Evolutionary conservation across 345 rosid genomes (phyloP).

Genomic region (Cardamine chenopodiifolia): DNA sequence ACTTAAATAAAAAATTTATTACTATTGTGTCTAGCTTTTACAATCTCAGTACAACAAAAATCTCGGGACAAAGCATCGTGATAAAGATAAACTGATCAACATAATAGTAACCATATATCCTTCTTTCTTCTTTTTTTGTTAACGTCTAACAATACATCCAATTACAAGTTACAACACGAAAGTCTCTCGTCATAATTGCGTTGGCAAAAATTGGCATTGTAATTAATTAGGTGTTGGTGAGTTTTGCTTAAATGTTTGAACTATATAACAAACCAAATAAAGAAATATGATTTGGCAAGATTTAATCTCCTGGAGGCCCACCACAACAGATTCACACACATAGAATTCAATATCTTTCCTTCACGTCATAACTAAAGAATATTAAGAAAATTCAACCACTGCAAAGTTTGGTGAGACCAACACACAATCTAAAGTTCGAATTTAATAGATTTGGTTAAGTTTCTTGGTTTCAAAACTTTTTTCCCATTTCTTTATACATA

Average conservation of each 20-base stretch:
- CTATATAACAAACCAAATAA: slow-evolving; percentile 32
- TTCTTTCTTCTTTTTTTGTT: neutral
- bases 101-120: neutral
- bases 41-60: neutral
- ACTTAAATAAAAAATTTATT: neutral
- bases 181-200: neutral
- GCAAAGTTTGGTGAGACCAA: slow-evolving; percentile 41
- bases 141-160: too few relatives aligned
- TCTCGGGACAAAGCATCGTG: neutral
- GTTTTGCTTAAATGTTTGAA: slow-evolving; percentile 20
- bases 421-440: slow-evolving; percentile 27
- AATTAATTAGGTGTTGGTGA: slow-evolving; percentile 23
- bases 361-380: slow-evolving; percentile 33
- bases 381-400: slow-evolving; percentile 21
- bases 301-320: slow-evolving; percentile 34
- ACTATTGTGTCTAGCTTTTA: neutral
- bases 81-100: neutral
- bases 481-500: slow-evolving; percentile 36
- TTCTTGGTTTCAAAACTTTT: slow-evolving; percentile 22
- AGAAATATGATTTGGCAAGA: slow-evolving; percentile 31
- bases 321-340: slow-evolving; percentile 24
- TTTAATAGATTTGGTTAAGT: slow-evolving; percentile 11
- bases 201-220: neutral
- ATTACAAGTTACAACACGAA: slow-evolving; percentile 12
- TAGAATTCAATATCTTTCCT: slow-evolving; percentile 23